Evolutionary conservation across 2,329 filamentous ascomycete genomes (phyloP).

Genomic region (Dactylellina cionopaga): DNA sequence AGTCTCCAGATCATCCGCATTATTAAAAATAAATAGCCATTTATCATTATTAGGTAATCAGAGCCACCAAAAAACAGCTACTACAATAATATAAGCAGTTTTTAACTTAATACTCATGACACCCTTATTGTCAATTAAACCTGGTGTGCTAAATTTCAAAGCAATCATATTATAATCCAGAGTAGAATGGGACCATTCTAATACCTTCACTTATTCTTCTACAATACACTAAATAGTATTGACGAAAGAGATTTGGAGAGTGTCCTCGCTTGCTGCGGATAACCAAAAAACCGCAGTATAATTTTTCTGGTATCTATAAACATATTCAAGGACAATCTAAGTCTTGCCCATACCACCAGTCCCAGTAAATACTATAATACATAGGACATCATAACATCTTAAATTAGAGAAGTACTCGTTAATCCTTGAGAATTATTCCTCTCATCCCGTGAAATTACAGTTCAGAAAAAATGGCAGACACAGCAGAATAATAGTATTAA

Average conservation of each 20-base stretch:
- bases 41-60: too few relatives aligned
- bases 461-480: conserved; percentile 5
- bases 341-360: conserved; percentile 54
- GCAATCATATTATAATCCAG: conserved; percentile 11
- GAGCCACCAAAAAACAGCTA: too few relatives aligned
- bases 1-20: conserved; percentile 1
- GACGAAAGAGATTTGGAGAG: not conserved
- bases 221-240: conserved; percentile 4
- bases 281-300: conserved; percentile 57
- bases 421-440: not conserved
- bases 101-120: not conserved
- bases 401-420: not conserved
- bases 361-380: conserved; percentile 1
- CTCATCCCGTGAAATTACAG: conserved; percentile 7
- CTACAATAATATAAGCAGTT: too few relatives aligned
- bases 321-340: conserved; percentile 55
- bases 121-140: not conserved
- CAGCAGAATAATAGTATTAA: conserved; percentile 12
- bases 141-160: conserved; percentile 15
- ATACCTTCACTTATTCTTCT: not conserved
- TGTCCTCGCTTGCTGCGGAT: conserved; percentile 32
- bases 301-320: conserved; percentile 31
- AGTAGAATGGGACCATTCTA: not conserved
- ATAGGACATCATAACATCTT: not conserved
- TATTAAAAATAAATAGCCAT: too few relatives aligned